Base-by-base conservation (phyloP, 2,329 filamentous ascomycete species). In the Xenoacremonium recifei region DNA sequence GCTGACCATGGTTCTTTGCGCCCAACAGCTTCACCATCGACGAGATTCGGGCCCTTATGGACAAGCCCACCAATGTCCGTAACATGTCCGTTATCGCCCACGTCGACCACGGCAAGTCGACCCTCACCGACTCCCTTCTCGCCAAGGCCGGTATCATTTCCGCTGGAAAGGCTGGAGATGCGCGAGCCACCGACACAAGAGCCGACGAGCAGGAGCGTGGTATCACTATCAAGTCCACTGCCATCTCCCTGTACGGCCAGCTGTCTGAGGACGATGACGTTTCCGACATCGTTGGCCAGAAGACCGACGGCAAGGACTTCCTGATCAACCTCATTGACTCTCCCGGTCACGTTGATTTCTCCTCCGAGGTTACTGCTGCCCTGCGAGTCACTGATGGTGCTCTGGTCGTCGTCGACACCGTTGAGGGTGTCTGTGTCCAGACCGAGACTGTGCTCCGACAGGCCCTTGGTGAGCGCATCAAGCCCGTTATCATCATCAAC, bases 21-120 rank as follows among this genome's bases (percentile, higher is more conserved):
- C 60, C 41, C 41, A 51, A 70, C 68, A 96, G 91, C 85, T 97
- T 97, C 85, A 97, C 93, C 68, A 85, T 96, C 77, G 92, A 97
- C 72, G 91, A 89, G 83, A 87, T 90, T 72, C 84, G 85, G 72
- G 60, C 50, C 64, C 64, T 87, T 69, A 88, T 87, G 86, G 85
- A 89, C 82, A 84, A 85, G 76, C 84, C 87, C 61, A 77, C 70
- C 68, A 85, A 85, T 72, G 80, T 85, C 70, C 79, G 80, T 75
- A 97, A 97, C 85, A 97, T 96, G 92, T 96, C 90, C 79, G 93
- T 99, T 73, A 97, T 97, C 89, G 93, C 93, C 73, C 93, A 99
- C 80, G 91, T 99, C 85, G 93, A 99, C 77, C 93, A 99, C 84
- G 93, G 93, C 80, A 99, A 99, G 79, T 99, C 93, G 64, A 99